Evolutionary conservation across 768 basidiomycete species (phyloP), one percentile per base, ranked within the genome.

Genomic region (Boletus rex-veris): DNA sequence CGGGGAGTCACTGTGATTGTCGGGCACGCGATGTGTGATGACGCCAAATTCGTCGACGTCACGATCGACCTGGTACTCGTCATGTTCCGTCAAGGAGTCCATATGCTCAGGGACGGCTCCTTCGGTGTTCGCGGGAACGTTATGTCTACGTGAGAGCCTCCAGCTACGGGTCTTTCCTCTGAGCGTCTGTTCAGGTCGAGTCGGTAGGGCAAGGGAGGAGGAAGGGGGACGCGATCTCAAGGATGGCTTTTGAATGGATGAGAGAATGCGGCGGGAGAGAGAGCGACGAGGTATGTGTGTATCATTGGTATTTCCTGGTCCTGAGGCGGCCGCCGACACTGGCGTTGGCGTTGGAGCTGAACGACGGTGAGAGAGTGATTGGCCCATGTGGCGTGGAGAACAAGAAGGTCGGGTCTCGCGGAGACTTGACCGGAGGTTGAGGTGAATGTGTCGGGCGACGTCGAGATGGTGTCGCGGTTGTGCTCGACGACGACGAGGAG

Each of bases 191-290:
- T 58, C 56, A 44, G 65, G 36, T 51, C 45, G 58, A 35, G 48
- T 56, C 31, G 65, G 63, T 53, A 66, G 56, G 58, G 58, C 14
- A 43, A 50, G 58, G 60, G 49, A 52, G 33, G 54, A 57, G 5
- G 51, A 48, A 26, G 45, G 43, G 6, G 54, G 31, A 8, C 58
- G 61, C 47, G 61, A 52, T 59, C 55, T 48, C 52, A 64, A 38
- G 26, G 62, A 58, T 2, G 64, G 60, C 53, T 60, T 63, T 18
- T 72, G 60, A 64, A 71, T 37, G 60, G 62, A 57, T 54, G 74
- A 53, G 64, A 70, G 44, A 41, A 78, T 62, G 48, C 71, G 74
- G 43, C 59, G 73, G 5, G 75, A 70, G 4, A 75, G 62, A 7
- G 62, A 53, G 42, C 58, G 61, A 47, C 50, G 55, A 26, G 38